phyloP scores from a whole-genome alignment of 2,329 filamentous ascomycete species.

The Penicillium fuscoglaucum region DNA sequence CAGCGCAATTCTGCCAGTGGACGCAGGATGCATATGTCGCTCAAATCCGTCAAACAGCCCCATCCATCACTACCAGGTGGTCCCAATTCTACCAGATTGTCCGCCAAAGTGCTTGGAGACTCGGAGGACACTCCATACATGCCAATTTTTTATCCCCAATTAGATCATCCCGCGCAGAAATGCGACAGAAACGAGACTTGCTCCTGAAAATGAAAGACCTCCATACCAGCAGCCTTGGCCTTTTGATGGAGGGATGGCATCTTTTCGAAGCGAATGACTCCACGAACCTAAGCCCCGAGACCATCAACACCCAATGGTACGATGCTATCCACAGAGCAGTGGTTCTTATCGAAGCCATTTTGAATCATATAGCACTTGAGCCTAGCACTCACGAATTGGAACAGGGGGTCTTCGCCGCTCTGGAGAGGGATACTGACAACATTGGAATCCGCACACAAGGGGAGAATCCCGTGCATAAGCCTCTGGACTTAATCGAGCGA shows the following conservation, averaged over 20 bases:
- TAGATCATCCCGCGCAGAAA: conserved; percentile 71
- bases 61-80: conserved; percentile 48
- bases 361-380: conserved; percentile 68
- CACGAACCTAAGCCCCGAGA: conserved; percentile 46
- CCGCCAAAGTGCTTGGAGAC: conserved; percentile 70
- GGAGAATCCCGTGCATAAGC: conserved; percentile 42
- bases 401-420: conserved; percentile 55
- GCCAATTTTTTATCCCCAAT: conserved; percentile 75
- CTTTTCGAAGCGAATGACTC: conserved; percentile 64
- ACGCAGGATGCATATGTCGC: conserved; percentile 63
- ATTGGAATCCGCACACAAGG: conserved; percentile 27
- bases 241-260: conserved; percentile 83
- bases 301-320: conserved; percentile 61
- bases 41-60: conserved; percentile 23
- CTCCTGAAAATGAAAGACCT: conserved; percentile 74
- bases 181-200: conserved; percentile 68
- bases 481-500: conserved; percentile 35
- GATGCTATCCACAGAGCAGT: conserved; percentile 77
- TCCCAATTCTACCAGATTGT: conserved; percentile 76
- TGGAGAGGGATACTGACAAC: conserved; percentile 61
- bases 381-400: conserved; percentile 56
- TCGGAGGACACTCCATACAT: conserved; percentile 68
- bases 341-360: conserved; percentile 79
- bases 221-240: conserved; percentile 81
- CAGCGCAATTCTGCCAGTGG: conserved; percentile 71